Conservation (phyloP, 1,284 basidiomycete species). For the Fomitopsis palustris region DNA sequence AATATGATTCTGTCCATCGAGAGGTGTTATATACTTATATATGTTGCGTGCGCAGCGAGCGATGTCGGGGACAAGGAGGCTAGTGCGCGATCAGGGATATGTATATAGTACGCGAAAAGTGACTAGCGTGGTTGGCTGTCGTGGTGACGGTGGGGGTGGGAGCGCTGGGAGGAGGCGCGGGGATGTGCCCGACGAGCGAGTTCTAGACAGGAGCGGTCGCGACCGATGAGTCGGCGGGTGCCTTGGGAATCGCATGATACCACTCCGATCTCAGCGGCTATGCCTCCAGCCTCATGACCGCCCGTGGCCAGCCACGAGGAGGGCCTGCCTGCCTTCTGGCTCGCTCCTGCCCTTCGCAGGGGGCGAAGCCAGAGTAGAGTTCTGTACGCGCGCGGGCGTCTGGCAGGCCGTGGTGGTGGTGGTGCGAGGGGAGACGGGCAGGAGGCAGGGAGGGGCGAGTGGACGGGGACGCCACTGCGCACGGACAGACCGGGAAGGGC, state of each 20-base stretch:
- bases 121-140: background rate
- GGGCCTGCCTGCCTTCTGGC: slow-evolving; percentile 9
- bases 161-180: background rate
- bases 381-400: background rate
- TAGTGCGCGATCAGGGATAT: background rate
- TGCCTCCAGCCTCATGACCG: slow-evolving; percentile 25
- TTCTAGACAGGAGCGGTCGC: slow-evolving; percentile 14
- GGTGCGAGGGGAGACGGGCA: background rate
- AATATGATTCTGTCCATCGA: background rate
- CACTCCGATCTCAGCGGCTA: slow-evolving; percentile 34
- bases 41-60: background rate
- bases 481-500: background rate
- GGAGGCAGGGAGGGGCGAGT: background rate
- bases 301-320: slow-evolving; percentile 18
- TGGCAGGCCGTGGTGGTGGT: background rate
- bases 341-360: slow-evolving; percentile 6
- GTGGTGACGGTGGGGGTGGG: background rate
- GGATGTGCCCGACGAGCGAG: background rate
- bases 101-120: no score
- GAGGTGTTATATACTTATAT: no score
- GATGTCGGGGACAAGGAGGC: background rate
- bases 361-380: slow-evolving; percentile 13
- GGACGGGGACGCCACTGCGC: background rate
- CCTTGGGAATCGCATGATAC: slow-evolving; percentile 25
- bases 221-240: slow-evolving; percentile 18